These are phyloP conservation scores for Hypoxylon trugodes DNA, from an alignment of 495 filamentous ascomycete genomes.

Conservation along the genomic window DNA sequence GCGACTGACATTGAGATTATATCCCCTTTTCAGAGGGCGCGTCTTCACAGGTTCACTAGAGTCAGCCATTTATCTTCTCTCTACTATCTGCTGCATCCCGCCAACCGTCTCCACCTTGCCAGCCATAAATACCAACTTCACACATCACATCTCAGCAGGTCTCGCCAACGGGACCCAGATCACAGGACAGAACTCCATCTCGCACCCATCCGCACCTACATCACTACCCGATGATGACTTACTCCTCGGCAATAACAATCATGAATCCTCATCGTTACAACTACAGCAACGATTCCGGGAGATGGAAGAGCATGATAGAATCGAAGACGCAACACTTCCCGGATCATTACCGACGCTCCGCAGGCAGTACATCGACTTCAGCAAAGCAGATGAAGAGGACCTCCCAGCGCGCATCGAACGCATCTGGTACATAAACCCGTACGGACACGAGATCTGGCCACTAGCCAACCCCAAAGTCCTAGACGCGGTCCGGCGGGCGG, in stretches of 20 bases:
- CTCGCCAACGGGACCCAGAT: conserved; percentile 81
- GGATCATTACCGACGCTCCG: conserved; percentile 82
- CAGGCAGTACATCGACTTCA: conserved; percentile 79
- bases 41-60: conserved; percentile 85
- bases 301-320: conserved; percentile 59
- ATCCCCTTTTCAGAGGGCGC: conserved; percentile 60
- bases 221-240: conserved; percentile 55
- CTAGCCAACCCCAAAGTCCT: conserved; percentile 82
- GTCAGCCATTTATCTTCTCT: conserved; percentile 81
- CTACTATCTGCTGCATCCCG: conserved; percentile 81
- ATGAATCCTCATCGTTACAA: conserved; percentile 26
- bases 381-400: conserved; percentile 70
- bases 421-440: conserved; percentile 97
- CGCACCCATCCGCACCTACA: conserved; percentile 72
- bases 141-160: conserved; percentile 89
- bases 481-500: conserved; percentile 65
- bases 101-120: conserved; percentile 80
- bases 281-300: conserved; percentile 43
- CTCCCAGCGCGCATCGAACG: conserved; percentile 79
- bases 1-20: too few relatives aligned
- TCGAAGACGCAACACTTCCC: conserved; percentile 89
- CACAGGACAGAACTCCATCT: conserved; percentile 91
- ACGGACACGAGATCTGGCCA: conserved; percentile 87
- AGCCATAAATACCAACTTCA: conserved; percentile 92
- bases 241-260: conserved; percentile 18